Base-by-base conservation (phyloP, 1,284 basidiomycete species). In the Tremellales sp. region DNA sequence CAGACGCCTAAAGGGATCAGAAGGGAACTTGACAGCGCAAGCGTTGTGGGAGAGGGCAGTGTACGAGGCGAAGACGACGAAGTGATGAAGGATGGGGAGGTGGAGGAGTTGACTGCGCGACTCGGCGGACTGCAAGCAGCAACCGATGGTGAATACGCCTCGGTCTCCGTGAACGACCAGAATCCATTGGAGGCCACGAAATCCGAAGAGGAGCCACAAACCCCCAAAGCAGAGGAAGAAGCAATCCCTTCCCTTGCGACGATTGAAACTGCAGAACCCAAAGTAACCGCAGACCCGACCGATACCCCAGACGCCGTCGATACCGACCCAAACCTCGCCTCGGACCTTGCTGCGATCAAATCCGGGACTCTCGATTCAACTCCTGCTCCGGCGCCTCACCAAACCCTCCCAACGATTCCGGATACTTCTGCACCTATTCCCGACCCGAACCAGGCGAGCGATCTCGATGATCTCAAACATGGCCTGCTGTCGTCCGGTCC, bases 1-100 rank as follows among this genome's bases (percentile, higher is more conserved):
- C 61, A 66, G 5, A 71, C 69, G 1, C 69, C 69, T 5, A 56
- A 60, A 42, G 67, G 63, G 9, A 63, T 60, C 4, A 47, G 51
- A 21, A 48, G 54, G 36, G 56, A 62, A 18, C 51, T 71, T 2
- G 63, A 64, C 7, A 47, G 47, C 26, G 56, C 51, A 7, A 52
- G 52, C 19, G 39, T 50, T 14, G 16, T 31, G 35, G 57, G 57
- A 6, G 60, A 60, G n/a, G 54, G 53, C 1, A 60, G 59, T 37
- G 48, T 54, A 10, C 44, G 47, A 12, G 58, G 50, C 1, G 59
- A 54, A 38, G 54, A 52, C 4, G 56, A 40, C 14, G 40, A 31
- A 37, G 42, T 36, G n/a, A 22, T 16, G 34, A 41, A 22, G 29
- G 33, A 49, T 25, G 36, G 9, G 37, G 38, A 37, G 10, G 40